Conservation (phyloP, 2,329 filamentous ascomycete species). For the Reticulascus tulasneorum region DNA sequence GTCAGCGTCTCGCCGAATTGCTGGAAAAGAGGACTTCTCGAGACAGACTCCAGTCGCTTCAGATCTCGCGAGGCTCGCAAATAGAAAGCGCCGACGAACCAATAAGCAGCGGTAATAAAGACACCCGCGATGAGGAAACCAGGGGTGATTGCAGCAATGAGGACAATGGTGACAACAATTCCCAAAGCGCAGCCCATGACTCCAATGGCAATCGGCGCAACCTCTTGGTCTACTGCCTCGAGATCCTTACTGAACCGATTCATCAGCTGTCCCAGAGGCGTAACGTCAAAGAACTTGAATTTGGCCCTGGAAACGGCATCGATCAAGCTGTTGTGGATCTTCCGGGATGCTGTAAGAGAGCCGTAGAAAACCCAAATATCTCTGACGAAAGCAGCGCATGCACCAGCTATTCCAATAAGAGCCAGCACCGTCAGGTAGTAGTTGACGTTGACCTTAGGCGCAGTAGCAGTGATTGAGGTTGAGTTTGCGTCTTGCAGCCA, state of each 20-base stretch:
- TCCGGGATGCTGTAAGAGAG: conserved; percentile 81
- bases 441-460: conserved; percentile 65
- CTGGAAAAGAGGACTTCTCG: conserved; percentile 92
- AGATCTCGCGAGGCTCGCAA: conserved; percentile 89
- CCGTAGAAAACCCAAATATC: conserved; percentile 91
- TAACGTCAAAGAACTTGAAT: conserved; percentile 97
- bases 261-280: conserved; percentile 92
- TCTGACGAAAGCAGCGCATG: conserved; percentile 74
- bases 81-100: conserved; percentile 81
- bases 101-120: conserved; percentile 81
- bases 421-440: conserved; percentile 88
- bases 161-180: conserved; percentile 76
- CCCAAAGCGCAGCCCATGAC: conserved; percentile 61
- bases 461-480: conserved; percentile 29
- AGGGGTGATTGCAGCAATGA: conserved; percentile 87
- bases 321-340: conserved; percentile 77
- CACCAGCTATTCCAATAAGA: conserved; percentile 70
- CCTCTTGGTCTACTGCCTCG: conserved; percentile 91
- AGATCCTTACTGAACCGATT: conserved; percentile 98
- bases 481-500: conserved; percentile 33
- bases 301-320: conserved; percentile 78
- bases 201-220: conserved; percentile 84
- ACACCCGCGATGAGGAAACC: conserved; percentile 82
- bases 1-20: conserved; percentile 95
- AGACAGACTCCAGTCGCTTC: conserved; percentile 90